These are phyloP conservation scores for Ascochyta koolunga DNA, from an alignment of 2,329 filamentous ascomycete species.

Conservation along the genomic window DNA sequence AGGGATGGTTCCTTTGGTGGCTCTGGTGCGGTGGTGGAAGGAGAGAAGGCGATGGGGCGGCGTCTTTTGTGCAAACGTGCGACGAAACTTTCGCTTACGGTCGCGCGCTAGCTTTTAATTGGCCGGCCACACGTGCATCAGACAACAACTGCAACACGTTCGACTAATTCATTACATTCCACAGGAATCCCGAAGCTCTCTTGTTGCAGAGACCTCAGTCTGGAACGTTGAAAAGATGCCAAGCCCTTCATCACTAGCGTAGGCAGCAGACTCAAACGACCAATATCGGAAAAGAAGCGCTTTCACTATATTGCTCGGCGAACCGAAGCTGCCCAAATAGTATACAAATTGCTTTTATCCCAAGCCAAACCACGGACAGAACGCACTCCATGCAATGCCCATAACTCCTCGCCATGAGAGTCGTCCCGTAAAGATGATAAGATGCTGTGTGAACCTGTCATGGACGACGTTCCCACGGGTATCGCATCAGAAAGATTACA, in stretches of 20 bases:
- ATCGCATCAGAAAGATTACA: constrained; percentile 35
- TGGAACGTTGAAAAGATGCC: too few relatives aligned
- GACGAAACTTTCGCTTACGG: constrained; percentile 19
- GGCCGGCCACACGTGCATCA: background rate
- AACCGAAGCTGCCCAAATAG: constrained; percentile 22
- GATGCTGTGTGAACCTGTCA: constrained; percentile 31
- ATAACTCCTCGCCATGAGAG: constrained; percentile 36
- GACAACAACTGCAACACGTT: background rate
- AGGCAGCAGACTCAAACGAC: background rate
- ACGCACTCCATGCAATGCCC: constrained; percentile 37
- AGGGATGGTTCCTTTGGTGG: constrained; percentile 50
- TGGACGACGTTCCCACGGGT: constrained; percentile 33
- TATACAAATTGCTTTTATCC: constrained; percentile 35
- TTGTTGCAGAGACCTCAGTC: too few relatives aligned
- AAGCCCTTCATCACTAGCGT: too few relatives aligned
- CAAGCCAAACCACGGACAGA: constrained; percentile 17
- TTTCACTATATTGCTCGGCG: constrained; percentile 10
- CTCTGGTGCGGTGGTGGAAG: constrained; percentile 45
- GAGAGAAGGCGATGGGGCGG: constrained; percentile 21
- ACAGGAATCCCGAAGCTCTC: too few relatives aligned
- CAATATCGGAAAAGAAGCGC: background rate
- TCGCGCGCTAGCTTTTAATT: constrained; percentile 18
- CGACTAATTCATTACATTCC: too few relatives aligned
- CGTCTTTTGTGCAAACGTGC: constrained; percentile 26
- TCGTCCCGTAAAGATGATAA: constrained; percentile 29